A percentile compares a stretch with the other conserved stretches of the same genome.
Evolutionary conservation across 2,329 filamentous ascomycete genomes (phyloP).

Genomic region (Fusarium acutatum): DNA sequence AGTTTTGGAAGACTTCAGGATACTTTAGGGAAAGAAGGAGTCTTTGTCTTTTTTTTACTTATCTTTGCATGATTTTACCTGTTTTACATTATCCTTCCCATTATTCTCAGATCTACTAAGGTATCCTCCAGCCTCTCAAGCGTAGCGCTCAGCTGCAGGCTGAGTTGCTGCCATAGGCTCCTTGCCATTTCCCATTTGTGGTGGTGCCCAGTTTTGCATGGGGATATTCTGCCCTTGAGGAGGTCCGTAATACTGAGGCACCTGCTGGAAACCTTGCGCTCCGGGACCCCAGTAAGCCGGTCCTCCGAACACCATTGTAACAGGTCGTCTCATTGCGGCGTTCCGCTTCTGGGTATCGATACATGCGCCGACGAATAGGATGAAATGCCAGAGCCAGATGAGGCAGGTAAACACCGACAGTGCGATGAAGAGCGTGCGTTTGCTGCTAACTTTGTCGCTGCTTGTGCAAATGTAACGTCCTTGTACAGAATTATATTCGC

Average conservation of each 20-base stretch:
- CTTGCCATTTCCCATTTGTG: slow-evolving; percentile 13
- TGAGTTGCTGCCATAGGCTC: slow-evolving; percentile 6
- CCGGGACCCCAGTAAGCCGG: slow-evolving; percentile 43
- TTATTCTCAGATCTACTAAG: background rate
- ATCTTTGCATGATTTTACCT: background rate
- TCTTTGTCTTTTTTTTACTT: background rate
- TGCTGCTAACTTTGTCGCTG: background rate
- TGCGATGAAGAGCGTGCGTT: slow-evolving; percentile 25
- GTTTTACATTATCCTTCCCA: background rate
- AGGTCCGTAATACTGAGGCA: slow-evolving; percentile 33
- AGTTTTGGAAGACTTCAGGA: background rate
- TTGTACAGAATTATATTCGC: slow-evolving; percentile 10
- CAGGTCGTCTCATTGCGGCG: slow-evolving; percentile 24
- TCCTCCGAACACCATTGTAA: slow-evolving; percentile 40
- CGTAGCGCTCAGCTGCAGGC: slow-evolving; percentile 11
- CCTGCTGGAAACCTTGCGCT: slow-evolving; percentile 45
- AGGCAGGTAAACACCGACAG: slow-evolving; percentile 37
- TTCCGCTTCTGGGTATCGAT: slow-evolving; percentile 49
- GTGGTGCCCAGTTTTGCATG: slow-evolving; percentile 23
- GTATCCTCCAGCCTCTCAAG: background rate
- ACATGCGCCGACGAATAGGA: slow-evolving; percentile 52
- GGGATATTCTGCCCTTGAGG: slow-evolving; percentile 30
- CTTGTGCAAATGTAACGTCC: slow-evolving; percentile 1
- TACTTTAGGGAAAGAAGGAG: background rate
- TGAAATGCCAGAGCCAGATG: slow-evolving; percentile 46